These are phyloP conservation scores for Perilla frutescens DNA, from an alignment of 257 asterid species.

Conservation along the genomic window DNA sequence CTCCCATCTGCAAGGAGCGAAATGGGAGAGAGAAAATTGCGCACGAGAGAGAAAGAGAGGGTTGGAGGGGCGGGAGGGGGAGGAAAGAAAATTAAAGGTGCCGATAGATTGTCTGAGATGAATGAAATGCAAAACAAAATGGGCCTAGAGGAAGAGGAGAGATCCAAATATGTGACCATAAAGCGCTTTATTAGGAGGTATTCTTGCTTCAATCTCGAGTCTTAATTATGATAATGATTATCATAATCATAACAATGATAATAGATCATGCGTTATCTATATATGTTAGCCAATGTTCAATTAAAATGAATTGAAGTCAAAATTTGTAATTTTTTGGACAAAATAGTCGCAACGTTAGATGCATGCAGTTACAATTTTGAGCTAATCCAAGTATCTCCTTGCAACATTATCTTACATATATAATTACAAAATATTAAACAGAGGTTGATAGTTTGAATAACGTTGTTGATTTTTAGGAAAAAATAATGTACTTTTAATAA, in stretches of 20 bases:
- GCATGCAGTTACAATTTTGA: too few species aligned
- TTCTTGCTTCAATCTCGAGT: background rate
- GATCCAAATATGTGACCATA: slow-evolving; percentile 30
- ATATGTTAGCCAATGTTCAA: background rate
- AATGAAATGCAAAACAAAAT: slow-evolving; percentile 29
- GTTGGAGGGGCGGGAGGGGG: background rate
- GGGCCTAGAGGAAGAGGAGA: background rate
- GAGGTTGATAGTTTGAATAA: too few species aligned
- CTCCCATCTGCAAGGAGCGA: slow-evolving; percentile 62
- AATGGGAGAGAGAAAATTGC: slow-evolving; percentile 9
- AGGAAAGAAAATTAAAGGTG: background rate
- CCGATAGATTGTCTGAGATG: background rate
- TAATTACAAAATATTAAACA: too few species aligned
- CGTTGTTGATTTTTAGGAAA: too few species aligned
- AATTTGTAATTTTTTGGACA: too few species aligned
- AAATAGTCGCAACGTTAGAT: too few species aligned
- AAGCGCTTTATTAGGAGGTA: slow-evolving; percentile 41
- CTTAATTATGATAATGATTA: background rate
- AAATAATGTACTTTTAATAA: too few species aligned
- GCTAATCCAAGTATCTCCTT: too few species aligned
- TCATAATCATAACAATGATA: background rate
- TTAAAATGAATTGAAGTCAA: too few species aligned
- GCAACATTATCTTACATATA: too few species aligned
- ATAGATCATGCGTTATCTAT: background rate
- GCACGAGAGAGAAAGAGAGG: slow-evolving; percentile 15